These are phyloP conservation scores for Pythium rhizo-oryzae DNA, from an alignment of 352 stramenopile species.

Conservation along the genomic window DNA sequence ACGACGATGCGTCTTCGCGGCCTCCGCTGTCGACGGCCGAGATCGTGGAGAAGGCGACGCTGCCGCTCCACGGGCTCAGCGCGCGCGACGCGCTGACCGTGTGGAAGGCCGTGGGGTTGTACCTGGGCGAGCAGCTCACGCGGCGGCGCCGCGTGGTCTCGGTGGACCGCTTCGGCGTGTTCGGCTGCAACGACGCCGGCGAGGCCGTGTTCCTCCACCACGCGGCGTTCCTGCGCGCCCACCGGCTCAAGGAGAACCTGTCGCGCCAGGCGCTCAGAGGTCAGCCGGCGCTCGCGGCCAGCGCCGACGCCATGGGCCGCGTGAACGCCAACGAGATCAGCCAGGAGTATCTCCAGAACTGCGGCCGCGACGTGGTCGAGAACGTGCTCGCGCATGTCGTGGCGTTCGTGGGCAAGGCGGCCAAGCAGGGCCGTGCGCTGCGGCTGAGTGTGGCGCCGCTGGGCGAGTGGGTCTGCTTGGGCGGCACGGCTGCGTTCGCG, in stretches of 20 bases:
- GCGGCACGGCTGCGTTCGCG: conserved; percentile 36
- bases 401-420: conserved; percentile 40
- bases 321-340: conserved; percentile 36
- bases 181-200: conserved; percentile 38
- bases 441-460: conserved; percentile 45
- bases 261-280: conserved; percentile 25
- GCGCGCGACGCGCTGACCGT: conserved; percentile 37
- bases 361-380: conserved; percentile 40
- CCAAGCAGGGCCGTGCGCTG: conserved; percentile 44
- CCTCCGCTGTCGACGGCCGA: conserved; percentile 34
- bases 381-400: conserved; percentile 46
- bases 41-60: conserved; percentile 46
- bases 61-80: conserved; percentile 37
- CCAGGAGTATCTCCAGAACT: conserved; percentile 43
- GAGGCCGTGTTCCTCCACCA: conserved; percentile 49
- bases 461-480: conserved; percentile 55
- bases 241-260: conserved; percentile 41
- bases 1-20: conserved; percentile 4
- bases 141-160: conserved; percentile 27
- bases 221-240: conserved; percentile 45
- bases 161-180: conserved; percentile 43
- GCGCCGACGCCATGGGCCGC: conserved; percentile 26
- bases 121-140: conserved; percentile 38
- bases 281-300: conserved; percentile 29
- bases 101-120: conserved; percentile 41